Evolutionary conservation across 371 early-diverging fungal genomes (phyloP).

Genomic region (Choanephora cucurbitarum): DNA sequence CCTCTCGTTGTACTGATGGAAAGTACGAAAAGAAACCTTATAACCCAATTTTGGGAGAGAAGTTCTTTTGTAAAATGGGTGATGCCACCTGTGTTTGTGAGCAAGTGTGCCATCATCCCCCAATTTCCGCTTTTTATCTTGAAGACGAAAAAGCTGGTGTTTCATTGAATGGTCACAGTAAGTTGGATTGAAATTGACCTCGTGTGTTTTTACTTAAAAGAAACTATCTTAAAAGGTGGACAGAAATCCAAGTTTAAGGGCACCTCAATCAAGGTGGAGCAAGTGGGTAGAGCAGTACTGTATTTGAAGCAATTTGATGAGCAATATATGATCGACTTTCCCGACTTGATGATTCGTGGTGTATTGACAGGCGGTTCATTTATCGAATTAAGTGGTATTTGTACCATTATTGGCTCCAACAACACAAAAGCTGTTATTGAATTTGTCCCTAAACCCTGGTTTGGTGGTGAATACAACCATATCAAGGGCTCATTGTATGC

Average conservation of each 20-base stretch:
- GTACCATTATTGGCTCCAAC: constrained; percentile 55
- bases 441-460: constrained; percentile 60
- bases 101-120: constrained; percentile 97
- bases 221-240: constrained; percentile 33
- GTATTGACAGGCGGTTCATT: constrained; percentile 65
- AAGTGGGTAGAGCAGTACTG: constrained; percentile 58
- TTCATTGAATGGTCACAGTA: constrained; percentile 67
- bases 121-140: constrained; percentile 73
- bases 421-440: constrained; percentile 63
- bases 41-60: constrained; percentile 90
- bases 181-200: constrained; percentile 13
- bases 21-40: constrained; percentile 76
- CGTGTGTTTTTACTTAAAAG: neutral
- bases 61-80: constrained; percentile 61
- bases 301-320: constrained; percentile 52
- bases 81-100: constrained; percentile 57
- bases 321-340: constrained; percentile 61
- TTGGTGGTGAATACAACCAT: constrained; percentile 54
- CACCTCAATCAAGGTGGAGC: constrained; percentile 65
- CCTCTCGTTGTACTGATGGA: constrained; percentile 39
- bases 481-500: constrained; percentile 42
- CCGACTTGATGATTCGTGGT: constrained; percentile 62
- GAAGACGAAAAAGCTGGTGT: constrained; percentile 68
- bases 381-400: constrained; percentile 61
- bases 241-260: constrained; percentile 73